Evolutionary conservation across 192 early-diverging fungal species (phyloP), one percentile per base, ranked within the genome.

Genomic region (Coemansia sp.): DNA sequence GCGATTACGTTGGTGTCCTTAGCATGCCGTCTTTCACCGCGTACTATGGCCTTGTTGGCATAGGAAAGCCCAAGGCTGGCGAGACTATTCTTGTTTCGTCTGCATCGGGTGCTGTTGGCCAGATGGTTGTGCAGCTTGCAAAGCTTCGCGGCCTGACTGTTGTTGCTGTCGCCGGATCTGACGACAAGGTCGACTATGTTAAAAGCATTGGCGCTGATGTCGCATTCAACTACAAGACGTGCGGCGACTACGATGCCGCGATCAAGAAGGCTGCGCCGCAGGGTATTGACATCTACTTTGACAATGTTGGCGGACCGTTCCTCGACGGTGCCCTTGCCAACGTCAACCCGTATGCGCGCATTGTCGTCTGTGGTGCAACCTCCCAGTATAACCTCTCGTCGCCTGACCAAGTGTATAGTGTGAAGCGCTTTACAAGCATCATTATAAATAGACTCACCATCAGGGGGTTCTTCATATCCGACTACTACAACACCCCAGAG

Each of bases 21-120:
- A 90, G 93, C 36, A 93, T 94, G 89, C 89, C 93, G 34, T 88
- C 89, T n/a, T 82, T 88, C 38, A 94, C 93, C 5, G 93, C 92
- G 1, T 94, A 90, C 68, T 71, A 75, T 36, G 88, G 89, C 26
- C 67, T 93, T 23, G 44, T 87, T 45, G 68, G 91, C 87, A 41
- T 92, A 89, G 70, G 72, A 30, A 30, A 30, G 30, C 30, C 30
- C 30, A 30, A 30, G 30, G 30, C 30, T 30, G 30, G 30, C 30
- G 30, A 30, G 30, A 30, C 30, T 30, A 30, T 30, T 30, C 30
- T 30, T 30, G 30, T 30, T 30, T 30, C 30, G 30, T 30, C 30
- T 30, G 30, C 30, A 30, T 30, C 30, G 30, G 30, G 30, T 30
- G 30, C 30, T 30, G 30, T 30, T 30, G 30, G 30, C 30, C 30